phyloP scores from a whole-genome alignment of 768 basidiomycete genomes.

The Panaeolus cyanescens region DNA sequence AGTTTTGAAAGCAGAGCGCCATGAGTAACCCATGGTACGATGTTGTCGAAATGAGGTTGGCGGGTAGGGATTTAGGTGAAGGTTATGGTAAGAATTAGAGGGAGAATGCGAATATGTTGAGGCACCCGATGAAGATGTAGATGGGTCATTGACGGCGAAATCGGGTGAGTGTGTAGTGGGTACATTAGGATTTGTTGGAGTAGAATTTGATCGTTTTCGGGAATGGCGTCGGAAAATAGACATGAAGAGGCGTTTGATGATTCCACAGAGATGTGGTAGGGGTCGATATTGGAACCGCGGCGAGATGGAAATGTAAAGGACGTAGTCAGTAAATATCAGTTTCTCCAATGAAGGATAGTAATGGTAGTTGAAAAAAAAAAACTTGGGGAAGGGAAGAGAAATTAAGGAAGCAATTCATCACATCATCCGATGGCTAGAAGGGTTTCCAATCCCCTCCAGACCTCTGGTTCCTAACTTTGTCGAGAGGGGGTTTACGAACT shows the following conservation, averaged over 20 bases:
- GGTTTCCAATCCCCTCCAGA: not conserved
- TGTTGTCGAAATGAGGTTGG: slow-evolving; percentile 1
- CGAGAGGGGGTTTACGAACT: not conserved
- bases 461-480: not conserved
- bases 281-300: not conserved
- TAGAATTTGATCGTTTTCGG: not conserved
- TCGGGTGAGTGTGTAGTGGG: not conserved
- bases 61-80: not conserved
- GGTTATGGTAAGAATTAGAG: not conserved
- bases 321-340: not conserved
- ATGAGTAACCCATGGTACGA: not conserved
- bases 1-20: not conserved
- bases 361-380: not conserved
- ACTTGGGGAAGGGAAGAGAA: not conserved
- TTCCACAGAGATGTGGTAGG: not conserved
- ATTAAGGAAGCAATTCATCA: not conserved
- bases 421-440: not conserved
- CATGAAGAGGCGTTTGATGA: not conserved
- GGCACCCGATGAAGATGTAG: not conserved
- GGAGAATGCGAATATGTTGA: slow-evolving; percentile 1
- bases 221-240: not conserved
- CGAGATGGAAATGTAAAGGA: not conserved
- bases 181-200: not conserved
- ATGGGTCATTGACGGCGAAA: not conserved
- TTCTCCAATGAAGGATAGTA: no score